These are phyloP conservation scores for Kodamaea kakaduensis DNA, from an alignment of 805 yeast genomes.

Conservation along the genomic window DNA sequence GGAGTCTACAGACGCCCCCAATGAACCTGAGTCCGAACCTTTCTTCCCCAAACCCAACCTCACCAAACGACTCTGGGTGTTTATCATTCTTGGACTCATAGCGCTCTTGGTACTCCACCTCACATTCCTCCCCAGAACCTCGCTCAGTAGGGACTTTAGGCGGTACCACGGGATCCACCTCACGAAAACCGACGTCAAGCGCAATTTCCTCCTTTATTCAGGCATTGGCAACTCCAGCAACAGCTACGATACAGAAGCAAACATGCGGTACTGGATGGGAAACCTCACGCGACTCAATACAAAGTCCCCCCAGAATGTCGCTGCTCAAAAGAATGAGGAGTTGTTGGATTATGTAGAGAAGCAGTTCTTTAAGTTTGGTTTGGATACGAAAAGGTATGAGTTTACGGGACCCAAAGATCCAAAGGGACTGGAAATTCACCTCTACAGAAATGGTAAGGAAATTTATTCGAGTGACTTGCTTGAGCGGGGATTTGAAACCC, in stretches of 20 bases:
- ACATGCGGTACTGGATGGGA: conserved; percentile 24
- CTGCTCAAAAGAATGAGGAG: conserved; percentile 24
- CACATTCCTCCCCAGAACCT: conserved; percentile 79
- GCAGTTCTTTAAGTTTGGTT: conserved; percentile 27
- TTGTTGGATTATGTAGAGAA: conserved; percentile 22
- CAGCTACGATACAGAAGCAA: conserved; percentile 21
- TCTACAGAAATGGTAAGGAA: conserved; percentile 17
- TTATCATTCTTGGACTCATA: conserved; percentile 45
- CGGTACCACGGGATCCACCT: conserved; percentile 64
- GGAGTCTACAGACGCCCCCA: too few relatives aligned
- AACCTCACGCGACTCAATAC: conserved; percentile 26
- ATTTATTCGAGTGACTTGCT: conserved; percentile 24
- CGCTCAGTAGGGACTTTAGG: conserved; percentile 74
- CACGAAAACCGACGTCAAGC: conserved; percentile 65
- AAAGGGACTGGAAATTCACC: conserved; percentile 20
- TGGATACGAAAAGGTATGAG: conserved; percentile 16
- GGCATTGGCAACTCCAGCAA: conserved; percentile 23
- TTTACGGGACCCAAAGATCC: conserved; percentile 23
- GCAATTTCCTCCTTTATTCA: conserved; percentile 46
- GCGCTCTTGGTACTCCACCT: conserved; percentile 57
- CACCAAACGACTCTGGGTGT: conserved; percentile 37
- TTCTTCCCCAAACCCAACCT: too few relatives aligned
- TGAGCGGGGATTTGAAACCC: conserved; percentile 26
- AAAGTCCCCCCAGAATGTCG: conserved; percentile 18
- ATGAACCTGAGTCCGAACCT: too few relatives aligned